Evolutionary conservation across 192 early-diverging fungal genomes (phyloP).

Genomic region (Gryganskiella cystojenkinii): DNA sequence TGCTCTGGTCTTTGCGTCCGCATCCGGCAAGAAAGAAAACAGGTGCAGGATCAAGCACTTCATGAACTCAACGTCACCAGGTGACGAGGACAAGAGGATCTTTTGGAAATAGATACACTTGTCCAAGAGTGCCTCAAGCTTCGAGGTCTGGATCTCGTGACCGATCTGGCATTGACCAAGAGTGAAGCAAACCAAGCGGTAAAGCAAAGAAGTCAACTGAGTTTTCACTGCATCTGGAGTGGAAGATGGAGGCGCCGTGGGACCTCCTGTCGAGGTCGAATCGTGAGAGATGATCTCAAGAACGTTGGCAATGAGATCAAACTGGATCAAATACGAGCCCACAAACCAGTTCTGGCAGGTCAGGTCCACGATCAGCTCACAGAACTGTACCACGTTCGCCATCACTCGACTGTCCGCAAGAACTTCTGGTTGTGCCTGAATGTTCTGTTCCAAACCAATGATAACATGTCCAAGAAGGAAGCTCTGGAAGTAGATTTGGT

Average conservation of each 20-base stretch:
- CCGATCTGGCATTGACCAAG: slow-evolving; percentile 52
- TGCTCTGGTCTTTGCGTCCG: slow-evolving; percentile 50
- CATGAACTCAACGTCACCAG: slow-evolving; percentile 73
- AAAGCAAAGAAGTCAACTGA: slow-evolving; percentile 51
- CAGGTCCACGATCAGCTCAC: slow-evolving; percentile 45
- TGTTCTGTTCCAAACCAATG: slow-evolving; percentile 47
- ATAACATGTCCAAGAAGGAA: slow-evolving; percentile 48
- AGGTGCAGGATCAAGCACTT: slow-evolving; percentile 70
- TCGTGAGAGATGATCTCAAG: slow-evolving; percentile 59
- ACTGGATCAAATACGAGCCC: slow-evolving; percentile 42
- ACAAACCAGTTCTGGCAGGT: slow-evolving; percentile 51
- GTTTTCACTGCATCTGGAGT: slow-evolving; percentile 29
- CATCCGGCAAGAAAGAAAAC: slow-evolving; percentile 60
- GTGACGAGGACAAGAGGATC: slow-evolving; percentile 62
- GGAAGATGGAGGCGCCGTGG: slow-evolving; percentile 30
- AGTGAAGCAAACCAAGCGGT: slow-evolving; percentile 64
- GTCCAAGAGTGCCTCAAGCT: slow-evolving; percentile 55
- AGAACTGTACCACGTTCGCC: slow-evolving; percentile 44
- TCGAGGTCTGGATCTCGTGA: slow-evolving; percentile 54
- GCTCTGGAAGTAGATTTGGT: slow-evolving; percentile 48
- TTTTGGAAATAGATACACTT: slow-evolving; percentile 74
- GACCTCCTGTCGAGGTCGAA: slow-evolving; percentile 6
- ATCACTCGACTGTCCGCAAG: slow-evolving; percentile 43
- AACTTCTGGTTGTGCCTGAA: slow-evolving; percentile 39
- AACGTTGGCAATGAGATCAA: slow-evolving; percentile 61